These are phyloP conservation scores for Colletotrichum ledebouriae DNA, from an alignment of 2,329 filamentous ascomycete genomes.

Conservation along the genomic window DNA sequence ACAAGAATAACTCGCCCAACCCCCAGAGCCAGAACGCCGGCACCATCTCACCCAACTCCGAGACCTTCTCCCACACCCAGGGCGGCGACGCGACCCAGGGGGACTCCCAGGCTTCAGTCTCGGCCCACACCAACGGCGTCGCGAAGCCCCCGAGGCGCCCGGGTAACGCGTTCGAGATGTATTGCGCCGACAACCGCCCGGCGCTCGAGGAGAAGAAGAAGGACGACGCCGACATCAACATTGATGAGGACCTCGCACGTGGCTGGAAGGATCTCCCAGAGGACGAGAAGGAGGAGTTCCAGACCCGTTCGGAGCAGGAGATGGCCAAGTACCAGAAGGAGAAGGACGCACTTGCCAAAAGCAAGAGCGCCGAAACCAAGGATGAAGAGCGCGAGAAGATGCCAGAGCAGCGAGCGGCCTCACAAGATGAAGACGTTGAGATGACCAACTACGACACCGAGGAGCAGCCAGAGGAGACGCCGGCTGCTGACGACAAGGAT, in stretches of 20 bases:
- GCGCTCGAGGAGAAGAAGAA: slow-evolving; percentile 60
- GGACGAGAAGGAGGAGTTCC: slow-evolving; percentile 63
- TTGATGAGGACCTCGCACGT: slow-evolving; percentile 68
- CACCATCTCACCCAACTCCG: slow-evolving; percentile 63
- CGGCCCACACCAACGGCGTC: slow-evolving; percentile 55
- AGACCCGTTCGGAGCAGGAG: slow-evolving; percentile 57
- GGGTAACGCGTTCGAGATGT: slow-evolving; percentile 67
- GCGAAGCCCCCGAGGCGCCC: slow-evolving; percentile 59
- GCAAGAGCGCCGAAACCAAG: slow-evolving; percentile 45
- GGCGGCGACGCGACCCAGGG: slow-evolving; percentile 36
- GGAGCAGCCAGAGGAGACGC: slow-evolving; percentile 48
- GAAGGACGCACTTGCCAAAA: slow-evolving; percentile 49
- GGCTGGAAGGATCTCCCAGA: slow-evolving; percentile 68
- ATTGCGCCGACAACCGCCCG: slow-evolving; percentile 64
- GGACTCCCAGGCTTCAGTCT: slow-evolving; percentile 50
- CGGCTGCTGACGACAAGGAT: slow-evolving; percentile 36
- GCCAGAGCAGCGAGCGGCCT: slow-evolving; percentile 44
- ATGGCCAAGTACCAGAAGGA: slow-evolving; percentile 58
- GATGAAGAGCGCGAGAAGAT: slow-evolving; percentile 44
- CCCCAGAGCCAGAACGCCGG: slow-evolving; percentile 62
- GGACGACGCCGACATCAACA: slow-evolving; percentile 53
- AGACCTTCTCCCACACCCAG: slow-evolving; percentile 66
- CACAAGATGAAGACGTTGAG: slow-evolving; percentile 63
- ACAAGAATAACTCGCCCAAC: slow-evolving; percentile 55
- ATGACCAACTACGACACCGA: slow-evolving; percentile 63